These are phyloP conservation scores for Aspergillus baeticus DNA, from an alignment of 495 filamentous ascomycete species.

Conservation along the genomic window DNA sequence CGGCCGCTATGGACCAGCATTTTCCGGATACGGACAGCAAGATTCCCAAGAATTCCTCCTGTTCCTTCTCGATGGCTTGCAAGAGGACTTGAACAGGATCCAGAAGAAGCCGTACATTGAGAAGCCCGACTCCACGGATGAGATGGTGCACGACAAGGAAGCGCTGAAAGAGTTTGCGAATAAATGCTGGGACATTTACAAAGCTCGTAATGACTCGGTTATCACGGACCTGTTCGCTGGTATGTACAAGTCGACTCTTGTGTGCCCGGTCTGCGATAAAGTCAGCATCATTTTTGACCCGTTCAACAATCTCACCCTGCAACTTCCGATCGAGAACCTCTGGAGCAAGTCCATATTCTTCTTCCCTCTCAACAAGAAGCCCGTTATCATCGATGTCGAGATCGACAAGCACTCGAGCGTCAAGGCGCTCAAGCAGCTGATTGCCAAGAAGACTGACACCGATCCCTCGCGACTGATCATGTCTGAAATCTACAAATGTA, in stretches of 20 bases:
- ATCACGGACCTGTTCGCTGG: slow-evolving; percentile 93
- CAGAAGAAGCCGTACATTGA: slow-evolving; percentile 96
- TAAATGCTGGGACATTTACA: slow-evolving; percentile 87
- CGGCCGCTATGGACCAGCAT: slow-evolving; percentile 74
- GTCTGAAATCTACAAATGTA: slow-evolving; percentile 73
- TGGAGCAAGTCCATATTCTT: slow-evolving; percentile 73
- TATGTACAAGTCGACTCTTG: slow-evolving; percentile 95
- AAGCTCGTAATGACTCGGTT: slow-evolving; percentile 89
- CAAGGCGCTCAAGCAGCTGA: slow-evolving; percentile 68
- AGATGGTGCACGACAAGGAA: slow-evolving; percentile 81
- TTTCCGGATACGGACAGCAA: slow-evolving; percentile 94
- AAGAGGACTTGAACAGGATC: slow-evolving; percentile 92
- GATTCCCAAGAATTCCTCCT: slow-evolving; percentile 98
- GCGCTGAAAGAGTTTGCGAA: slow-evolving; percentile 80
- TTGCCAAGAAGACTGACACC: slow-evolving; percentile 64
- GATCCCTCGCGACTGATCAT: slow-evolving; percentile 60
- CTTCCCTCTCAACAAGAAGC: slow-evolving; percentile 64
- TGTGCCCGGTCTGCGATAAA: slow-evolving; percentile 88
- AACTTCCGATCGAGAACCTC: slow-evolving; percentile 77
- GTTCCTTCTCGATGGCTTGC: slow-evolving; percentile 89
- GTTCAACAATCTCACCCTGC: slow-evolving; percentile 90
- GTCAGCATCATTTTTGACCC: slow-evolving; percentile 99
- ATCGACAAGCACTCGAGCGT: slow-evolving; percentile 80
- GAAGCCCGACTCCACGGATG: slow-evolving; percentile 96
- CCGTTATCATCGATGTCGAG: slow-evolving; percentile 75